Evolutionary conservation across 148 eudicot species (phyloP).

Genomic region (Rhododendron henanense): DNA sequence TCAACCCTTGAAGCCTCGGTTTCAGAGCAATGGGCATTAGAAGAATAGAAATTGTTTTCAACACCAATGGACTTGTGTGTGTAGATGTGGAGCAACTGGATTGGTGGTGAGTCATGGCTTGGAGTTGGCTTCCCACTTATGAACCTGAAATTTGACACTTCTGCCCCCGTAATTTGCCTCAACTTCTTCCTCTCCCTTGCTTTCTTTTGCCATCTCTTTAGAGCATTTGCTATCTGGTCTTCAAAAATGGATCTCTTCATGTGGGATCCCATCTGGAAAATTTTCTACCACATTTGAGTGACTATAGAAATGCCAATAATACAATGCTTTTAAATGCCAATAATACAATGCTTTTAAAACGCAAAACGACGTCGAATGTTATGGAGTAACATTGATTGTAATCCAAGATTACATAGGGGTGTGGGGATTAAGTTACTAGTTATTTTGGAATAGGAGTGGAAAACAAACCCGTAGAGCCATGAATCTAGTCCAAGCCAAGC

Average conservation of each 20-base stretch:
- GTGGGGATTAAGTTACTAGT: too few species aligned
- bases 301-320: too few species aligned
- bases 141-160: background rate
- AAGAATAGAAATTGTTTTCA: conserved; percentile 6
- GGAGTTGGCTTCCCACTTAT: conserved; percentile 8
- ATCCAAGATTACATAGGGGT: too few species aligned
- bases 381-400: too few species aligned
- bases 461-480: too few species aligned
- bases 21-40: conserved; percentile 7
- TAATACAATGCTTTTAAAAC: too few species aligned
- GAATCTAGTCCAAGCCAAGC: too few species aligned
- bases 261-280: conserved; percentile 33
- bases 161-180: conserved; percentile 11
- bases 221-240: conserved; percentile 29
- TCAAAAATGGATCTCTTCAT: conserved; percentile 35
- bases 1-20: background rate
- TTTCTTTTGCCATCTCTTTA: conserved; percentile 30
- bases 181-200: conserved; percentile 25
- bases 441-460: too few species aligned
- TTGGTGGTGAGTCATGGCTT: conserved; percentile 6
- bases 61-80: background rate
- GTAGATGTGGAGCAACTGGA: conserved; percentile 21
- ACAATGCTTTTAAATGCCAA: too few species aligned
- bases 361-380: too few species aligned
- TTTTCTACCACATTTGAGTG: too few species aligned